Conservation (phyloP, 2,329 filamentous ascomycete genomes). For the Fusarium redolens region DNA sequence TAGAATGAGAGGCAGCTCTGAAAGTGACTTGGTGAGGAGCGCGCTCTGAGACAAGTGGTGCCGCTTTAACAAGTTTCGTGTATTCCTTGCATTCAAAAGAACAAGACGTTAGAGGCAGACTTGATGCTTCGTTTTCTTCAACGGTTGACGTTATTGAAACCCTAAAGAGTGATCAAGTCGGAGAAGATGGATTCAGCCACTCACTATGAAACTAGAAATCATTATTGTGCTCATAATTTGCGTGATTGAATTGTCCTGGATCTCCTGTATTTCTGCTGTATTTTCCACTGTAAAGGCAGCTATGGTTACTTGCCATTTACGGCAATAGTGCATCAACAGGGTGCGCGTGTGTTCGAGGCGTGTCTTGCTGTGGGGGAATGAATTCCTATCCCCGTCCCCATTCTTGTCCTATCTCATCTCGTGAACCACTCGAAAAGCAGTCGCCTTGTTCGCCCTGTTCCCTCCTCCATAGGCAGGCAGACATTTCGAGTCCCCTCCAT, state of each 20-base stretch:
- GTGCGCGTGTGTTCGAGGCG: conserved; percentile 35
- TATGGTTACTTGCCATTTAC: conserved; percentile 20
- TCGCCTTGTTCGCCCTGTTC: conserved; percentile 44
- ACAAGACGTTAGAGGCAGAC: not conserved
- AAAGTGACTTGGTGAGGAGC: conserved; percentile 37
- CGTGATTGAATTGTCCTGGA: not conserved
- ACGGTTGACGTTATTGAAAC: not conserved
- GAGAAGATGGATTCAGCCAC: rapidly evolving
- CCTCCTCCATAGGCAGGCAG: conserved; percentile 24
- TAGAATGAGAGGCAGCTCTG: conserved; percentile 37
- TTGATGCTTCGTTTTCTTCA: not conserved
- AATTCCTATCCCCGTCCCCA: conserved; percentile 11
- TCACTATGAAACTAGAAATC: not conserved
- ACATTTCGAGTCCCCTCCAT: conserved; percentile 29
- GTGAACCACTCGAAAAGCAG: conserved; percentile 31
- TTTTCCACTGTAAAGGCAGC: conserved; percentile 21
- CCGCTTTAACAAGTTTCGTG: conserved; percentile 38
- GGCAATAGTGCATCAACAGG: conserved; percentile 34
- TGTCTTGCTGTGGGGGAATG: conserved; percentile 32
- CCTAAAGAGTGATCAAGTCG: not conserved
- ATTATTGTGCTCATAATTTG: not conserved
- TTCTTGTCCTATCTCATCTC: conserved; percentile 21
- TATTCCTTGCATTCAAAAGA: conserved; percentile 12
- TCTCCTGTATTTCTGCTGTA: not conserved
- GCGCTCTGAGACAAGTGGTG: conserved; percentile 35